A percentile compares a stretch with the other conserved stretches of the same genome.
phyloP scores from a whole-genome alignment of 2,329 filamentous ascomycete genomes.

The Aspergillus fumigatus region DNA sequence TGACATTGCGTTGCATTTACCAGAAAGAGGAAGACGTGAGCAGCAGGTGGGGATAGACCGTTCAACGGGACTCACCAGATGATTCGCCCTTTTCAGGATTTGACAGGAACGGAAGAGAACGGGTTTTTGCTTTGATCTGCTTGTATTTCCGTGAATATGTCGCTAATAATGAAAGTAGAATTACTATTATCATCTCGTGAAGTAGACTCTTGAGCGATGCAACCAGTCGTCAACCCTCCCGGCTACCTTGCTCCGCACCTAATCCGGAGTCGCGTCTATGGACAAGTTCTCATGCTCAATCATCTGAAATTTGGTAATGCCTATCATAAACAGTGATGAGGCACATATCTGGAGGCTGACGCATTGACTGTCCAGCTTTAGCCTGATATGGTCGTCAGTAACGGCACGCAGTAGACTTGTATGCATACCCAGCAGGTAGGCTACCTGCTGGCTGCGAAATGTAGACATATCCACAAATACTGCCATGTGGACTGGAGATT shows the following conservation, averaged over 20 bases:
- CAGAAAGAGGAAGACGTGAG: background rate
- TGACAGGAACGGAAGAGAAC: background rate
- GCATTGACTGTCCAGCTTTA: background rate
- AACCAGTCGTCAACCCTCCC: background rate
- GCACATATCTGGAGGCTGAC: background rate
- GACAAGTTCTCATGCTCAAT: background rate
- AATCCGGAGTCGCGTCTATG: background rate
- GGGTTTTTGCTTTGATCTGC: background rate
- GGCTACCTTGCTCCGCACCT: background rate
- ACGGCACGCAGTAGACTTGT: too few relatives aligned
- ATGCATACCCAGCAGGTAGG: background rate
- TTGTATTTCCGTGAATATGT: background rate
- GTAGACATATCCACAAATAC: too few relatives aligned
- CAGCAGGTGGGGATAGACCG: background rate
- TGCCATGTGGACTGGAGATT: too few relatives aligned
- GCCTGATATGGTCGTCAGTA: background rate
- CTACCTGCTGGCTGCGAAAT: background rate
- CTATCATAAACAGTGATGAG: background rate
- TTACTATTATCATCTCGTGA: background rate
- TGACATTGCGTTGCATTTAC: background rate
- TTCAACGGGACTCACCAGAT: background rate
- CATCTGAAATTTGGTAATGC: too few relatives aligned
- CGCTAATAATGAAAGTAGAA: background rate
- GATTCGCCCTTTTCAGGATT: slow-evolving; percentile 2
- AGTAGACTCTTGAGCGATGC: background rate